Evolutionary conservation across 352 stramenopile genomes (phyloP).

Genomic region (Globisporangium spiculum): DNA sequence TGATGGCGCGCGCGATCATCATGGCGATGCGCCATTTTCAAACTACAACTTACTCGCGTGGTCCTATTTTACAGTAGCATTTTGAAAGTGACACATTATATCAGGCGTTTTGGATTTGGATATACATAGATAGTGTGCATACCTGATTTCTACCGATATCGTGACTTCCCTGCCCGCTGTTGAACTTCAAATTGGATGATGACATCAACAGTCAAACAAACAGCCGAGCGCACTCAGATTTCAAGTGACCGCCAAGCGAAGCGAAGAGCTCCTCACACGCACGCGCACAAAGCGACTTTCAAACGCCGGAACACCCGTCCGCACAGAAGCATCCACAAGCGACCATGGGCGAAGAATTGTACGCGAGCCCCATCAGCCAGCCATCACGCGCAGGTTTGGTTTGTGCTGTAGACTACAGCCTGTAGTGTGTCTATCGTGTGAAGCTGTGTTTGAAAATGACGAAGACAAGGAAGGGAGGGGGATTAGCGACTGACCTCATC

Average conservation of each 20-base stretch:
- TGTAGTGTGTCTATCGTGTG: not conserved
- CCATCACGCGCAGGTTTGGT: slow-evolving; percentile 46
- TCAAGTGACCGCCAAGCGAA: not conserved
- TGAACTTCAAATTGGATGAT: not conserved
- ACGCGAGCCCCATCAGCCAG: slow-evolving; percentile 61
- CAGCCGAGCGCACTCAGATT: not conserved
- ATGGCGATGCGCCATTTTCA: too few species aligned
- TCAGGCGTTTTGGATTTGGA: not conserved
- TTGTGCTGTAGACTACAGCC: too few species aligned
- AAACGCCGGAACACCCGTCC: not conserved
- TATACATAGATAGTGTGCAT: not conserved
- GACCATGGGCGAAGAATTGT: slow-evolving; percentile 48
- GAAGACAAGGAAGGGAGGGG: too few species aligned
- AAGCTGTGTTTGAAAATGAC: not conserved
- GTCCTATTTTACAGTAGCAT: not conserved
- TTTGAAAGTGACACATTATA: not conserved
- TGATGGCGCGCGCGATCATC: too few species aligned
- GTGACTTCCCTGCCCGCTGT: not conserved
- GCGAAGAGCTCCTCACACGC: not conserved
- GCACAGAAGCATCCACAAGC: not conserved
- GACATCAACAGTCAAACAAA: not conserved
- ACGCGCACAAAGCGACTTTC: not conserved
- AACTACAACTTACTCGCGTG: too few species aligned
- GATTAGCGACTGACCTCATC: not conserved
- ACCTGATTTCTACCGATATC: not conserved